Conservation (phyloP, 371 early-diverging fungal genomes). For the Apophysomyces variabilis region DNA sequence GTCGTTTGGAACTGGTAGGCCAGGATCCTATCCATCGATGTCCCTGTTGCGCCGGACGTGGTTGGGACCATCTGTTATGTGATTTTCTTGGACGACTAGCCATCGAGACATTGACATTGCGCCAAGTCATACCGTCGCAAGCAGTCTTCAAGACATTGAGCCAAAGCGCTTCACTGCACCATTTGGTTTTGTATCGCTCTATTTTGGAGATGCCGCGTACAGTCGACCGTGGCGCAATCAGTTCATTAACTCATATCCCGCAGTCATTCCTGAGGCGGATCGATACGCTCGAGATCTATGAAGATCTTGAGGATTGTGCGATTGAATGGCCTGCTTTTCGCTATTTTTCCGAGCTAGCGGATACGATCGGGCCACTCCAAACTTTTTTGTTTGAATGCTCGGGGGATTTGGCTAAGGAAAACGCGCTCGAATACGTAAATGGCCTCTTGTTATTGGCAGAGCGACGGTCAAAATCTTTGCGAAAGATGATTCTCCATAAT, state of each 20-base stretch:
- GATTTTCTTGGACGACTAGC: constrained; percentile 14
- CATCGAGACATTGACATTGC: constrained; percentile 20
- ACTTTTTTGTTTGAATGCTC: neutral
- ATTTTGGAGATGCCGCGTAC: neutral
- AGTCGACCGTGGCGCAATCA: neutral
- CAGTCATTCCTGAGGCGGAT: neutral
- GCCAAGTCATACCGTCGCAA: constrained; percentile 28
- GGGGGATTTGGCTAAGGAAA: neutral
- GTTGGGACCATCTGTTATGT: constrained; percentile 27
- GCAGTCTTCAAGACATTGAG: constrained; percentile 14
- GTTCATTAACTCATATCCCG: neutral
- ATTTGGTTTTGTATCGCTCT: neutral
- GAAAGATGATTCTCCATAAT: neutral
- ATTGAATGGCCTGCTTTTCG: neutral
- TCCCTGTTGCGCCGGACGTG: constrained; percentile 33
- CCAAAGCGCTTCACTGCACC: neutral
- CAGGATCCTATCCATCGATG: constrained; percentile 30
- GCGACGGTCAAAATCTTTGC: neutral
- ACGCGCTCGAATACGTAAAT: neutral
- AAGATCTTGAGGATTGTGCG: neutral
- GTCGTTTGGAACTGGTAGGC: constrained; percentile 20
- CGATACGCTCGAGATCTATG: neutral
- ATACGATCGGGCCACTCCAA: neutral
- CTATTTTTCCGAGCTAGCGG: constrained; percentile 2
- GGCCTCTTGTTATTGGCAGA: neutral